Conservation (phyloP, 1,284 basidiomycete species). For the Moesziomyces sp. region DNA sequence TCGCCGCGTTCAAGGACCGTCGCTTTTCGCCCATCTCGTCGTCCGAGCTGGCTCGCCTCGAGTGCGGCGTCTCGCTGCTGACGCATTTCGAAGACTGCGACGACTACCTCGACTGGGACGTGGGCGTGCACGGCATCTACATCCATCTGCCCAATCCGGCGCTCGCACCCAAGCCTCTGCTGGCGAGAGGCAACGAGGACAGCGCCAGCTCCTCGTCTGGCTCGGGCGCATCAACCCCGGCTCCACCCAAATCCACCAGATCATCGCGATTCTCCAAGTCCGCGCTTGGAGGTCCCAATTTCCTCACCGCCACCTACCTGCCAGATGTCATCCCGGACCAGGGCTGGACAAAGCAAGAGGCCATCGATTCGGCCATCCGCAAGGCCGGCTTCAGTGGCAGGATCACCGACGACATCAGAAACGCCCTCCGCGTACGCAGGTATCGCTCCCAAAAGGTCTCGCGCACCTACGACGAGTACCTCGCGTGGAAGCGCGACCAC, state of each 20-base stretch:
- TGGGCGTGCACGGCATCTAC: conserved; percentile 91
- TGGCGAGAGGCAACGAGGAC: conserved; percentile 54
- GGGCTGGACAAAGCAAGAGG: conserved; percentile 89
- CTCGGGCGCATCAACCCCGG: conserved; percentile 66
- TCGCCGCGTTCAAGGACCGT: conserved; percentile 71
- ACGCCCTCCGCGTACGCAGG: conserved; percentile 79
- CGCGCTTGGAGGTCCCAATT: conserved; percentile 64
- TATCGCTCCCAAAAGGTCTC: conserved; percentile 84
- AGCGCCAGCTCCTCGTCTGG: conserved; percentile 74
- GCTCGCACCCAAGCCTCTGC: conserved; percentile 71
- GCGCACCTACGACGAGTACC: conserved; percentile 79
- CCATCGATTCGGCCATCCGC: conserved; percentile 87
- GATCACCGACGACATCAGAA: conserved; percentile 84
- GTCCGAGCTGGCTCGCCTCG: conserved; percentile 80
- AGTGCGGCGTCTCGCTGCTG: conserved; percentile 90
- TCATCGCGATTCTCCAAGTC: conserved; percentile 3
- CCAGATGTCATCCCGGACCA: conserved; percentile 92
- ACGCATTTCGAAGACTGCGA: conserved; percentile 88
- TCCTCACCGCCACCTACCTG: conserved; percentile 88
- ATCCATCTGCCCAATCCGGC: conserved; percentile 85
- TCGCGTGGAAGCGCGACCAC: conserved; percentile 31
- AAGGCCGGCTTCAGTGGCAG: conserved; percentile 85
- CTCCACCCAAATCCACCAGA: conserved; percentile 15
- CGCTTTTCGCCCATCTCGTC: conserved; percentile 76
- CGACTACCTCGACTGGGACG: conserved; percentile 89